phyloP scores from a whole-genome alignment of 306 rosid species.

The Psophocarpus tetragonolobus region DNA sequence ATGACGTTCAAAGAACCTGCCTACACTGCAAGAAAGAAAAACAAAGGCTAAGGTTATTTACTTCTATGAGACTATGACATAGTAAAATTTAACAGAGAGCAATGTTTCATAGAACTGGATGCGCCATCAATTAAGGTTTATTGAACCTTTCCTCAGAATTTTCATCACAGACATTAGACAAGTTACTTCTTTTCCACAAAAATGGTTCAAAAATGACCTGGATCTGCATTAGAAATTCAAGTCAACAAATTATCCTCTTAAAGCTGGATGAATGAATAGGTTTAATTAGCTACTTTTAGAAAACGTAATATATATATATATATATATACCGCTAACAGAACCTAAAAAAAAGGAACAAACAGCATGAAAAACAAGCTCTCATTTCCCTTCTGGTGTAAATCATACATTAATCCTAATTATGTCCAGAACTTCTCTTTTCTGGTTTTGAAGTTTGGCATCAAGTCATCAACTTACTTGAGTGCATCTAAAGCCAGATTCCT shows the following conservation, averaged over 20 bases:
- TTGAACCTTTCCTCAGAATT: slow-evolving; percentile 70
- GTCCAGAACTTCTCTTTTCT: not conserved
- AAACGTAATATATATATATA: slow-evolving; percentile 14
- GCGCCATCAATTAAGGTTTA: slow-evolving; percentile 20
- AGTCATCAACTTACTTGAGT: slow-evolving; percentile 5
- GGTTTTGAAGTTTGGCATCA: slow-evolving; percentile 16
- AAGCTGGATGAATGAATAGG: slow-evolving; percentile 13
- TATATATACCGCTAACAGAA: slow-evolving; percentile 16
- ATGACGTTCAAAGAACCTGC: slow-evolving; percentile 88
- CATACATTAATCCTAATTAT: not conserved
- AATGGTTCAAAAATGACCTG: slow-evolving; percentile 81
- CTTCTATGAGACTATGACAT: slow-evolving; percentile 22
- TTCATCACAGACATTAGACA: slow-evolving; percentile 54
- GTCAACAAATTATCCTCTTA: not conserved
- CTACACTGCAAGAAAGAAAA: slow-evolving; percentile 59
- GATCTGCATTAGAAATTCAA: slow-evolving; percentile 64
- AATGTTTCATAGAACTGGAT: slow-evolving; percentile 13
- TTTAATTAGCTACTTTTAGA: not conserved
- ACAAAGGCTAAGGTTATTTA: slow-evolving; percentile 8
- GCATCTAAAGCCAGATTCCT: slow-evolving; percentile 5
- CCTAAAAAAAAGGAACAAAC: not conserved
- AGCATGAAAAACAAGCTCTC: not conserved
- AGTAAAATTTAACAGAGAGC: slow-evolving; percentile 11
- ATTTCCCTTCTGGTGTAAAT: slow-evolving; percentile 1
- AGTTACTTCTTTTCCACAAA: slow-evolving; percentile 64